Evolutionary conservation across 73 alveolate genomes (phyloP), one percentile per base, ranked within the genome.

Genomic region (Tetrahymena malaccensis): DNA sequence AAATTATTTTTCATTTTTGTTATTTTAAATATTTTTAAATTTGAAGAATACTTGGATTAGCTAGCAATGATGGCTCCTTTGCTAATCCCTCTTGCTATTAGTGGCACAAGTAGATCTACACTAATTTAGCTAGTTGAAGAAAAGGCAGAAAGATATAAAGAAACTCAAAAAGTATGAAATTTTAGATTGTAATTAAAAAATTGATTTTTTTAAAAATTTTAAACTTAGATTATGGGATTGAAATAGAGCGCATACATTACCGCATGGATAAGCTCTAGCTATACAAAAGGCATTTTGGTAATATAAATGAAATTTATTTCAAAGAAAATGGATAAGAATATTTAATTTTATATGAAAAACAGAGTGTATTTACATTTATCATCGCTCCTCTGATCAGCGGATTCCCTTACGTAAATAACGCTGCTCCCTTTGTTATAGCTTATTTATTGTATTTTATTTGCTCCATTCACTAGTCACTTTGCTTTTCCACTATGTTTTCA

Each of bases 51-150:
- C 40, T n/a, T 70, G 38, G 89, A 70, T 70, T 31, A 70, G 22
- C 37, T 70, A 0, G 89, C 89, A 8, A 70, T 70, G 89, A 70
- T 70, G 89, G 89, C 89, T 1, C 89, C 89, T 70, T 25, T 70
- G 12, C 37, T 70, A 1, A 70, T 70, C 37, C 89, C 89, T 31
- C 37, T 70, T n/a, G 89, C 89, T 19, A 70, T 70, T 11, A 70
- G 89, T n/a, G 89, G 89, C 12, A 19, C 89, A 19, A 70, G 89
- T 85, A 95, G 95, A 95, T 95, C 97, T 17, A 43, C 94, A 1
- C 21, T 95, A 34, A 95, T 95, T 43, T 94, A 95, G 43, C 21
- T 95, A 34, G 84, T 89, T 34, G 97, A 95, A 89, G 97, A 95
- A 43, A 95, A 95, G 57, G 95, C 94, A 12, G 95, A 22, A 6